A percentile compares a stretch with the other conserved stretches of the same genome.
Evolutionary conservation across 805 yeast genomes (phyloP).

Genomic region (Zygoascus biomembranicola): DNA sequence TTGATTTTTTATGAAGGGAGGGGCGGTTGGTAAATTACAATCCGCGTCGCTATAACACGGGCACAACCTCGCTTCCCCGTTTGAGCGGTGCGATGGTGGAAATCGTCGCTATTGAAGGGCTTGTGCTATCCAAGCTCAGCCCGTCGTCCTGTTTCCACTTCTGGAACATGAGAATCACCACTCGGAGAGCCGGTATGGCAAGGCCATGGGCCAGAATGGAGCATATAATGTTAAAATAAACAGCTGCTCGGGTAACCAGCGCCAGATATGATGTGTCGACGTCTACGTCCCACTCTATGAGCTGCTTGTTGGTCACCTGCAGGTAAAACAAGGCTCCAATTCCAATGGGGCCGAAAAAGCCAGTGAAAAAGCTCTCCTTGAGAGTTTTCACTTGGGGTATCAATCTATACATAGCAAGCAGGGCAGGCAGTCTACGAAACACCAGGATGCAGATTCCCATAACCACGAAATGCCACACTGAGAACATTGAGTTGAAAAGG

Average conservation of each 20-base stretch:
- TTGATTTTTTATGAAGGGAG: no score
- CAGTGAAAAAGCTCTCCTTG: constrained; percentile 64
- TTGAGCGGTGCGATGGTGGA: no score
- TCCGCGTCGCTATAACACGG: no score
- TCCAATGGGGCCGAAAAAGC: constrained; percentile 74
- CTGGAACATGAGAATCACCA: neutral
- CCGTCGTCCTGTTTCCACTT: neutral
- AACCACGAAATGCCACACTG: constrained; percentile 29
- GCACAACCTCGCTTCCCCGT: no score
- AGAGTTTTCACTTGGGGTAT: constrained; percentile 55
- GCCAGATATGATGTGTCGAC: constrained; percentile 32
- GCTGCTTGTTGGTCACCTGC: constrained; percentile 35
- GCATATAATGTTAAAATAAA: constrained; percentile 58
- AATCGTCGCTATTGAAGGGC: no score
- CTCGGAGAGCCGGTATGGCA: constrained; percentile 13
- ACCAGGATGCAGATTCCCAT: constrained; percentile 26
- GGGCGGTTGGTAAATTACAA: no score
- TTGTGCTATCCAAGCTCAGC: neutral
- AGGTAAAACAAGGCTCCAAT: constrained; percentile 57
- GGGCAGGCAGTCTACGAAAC: constrained; percentile 30
- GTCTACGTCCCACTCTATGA: constrained; percentile 22
- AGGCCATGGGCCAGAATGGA: constrained; percentile 72
- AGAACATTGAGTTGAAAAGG: constrained; percentile 37
- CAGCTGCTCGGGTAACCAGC: constrained; percentile 55
- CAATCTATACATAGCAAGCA: constrained; percentile 42